Percentiles rank a stretch among this genome's conserved stretches.
Evolutionary conservation across 1,284 basidiomycete species (phyloP).

Genomic region (Hymenochaete sp.): DNA sequence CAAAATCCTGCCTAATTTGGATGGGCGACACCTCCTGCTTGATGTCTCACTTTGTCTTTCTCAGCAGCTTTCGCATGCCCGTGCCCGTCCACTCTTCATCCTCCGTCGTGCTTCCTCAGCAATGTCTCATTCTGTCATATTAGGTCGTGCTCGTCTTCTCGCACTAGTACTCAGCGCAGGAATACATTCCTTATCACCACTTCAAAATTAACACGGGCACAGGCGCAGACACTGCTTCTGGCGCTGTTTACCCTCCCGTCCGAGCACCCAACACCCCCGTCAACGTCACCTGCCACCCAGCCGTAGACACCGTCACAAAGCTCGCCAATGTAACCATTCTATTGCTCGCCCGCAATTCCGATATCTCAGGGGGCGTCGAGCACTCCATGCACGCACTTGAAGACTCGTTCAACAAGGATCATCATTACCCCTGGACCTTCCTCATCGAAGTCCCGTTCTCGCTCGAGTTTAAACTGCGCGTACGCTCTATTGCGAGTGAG

Average conservation of each 20-base stretch:
- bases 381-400: slow-evolving; percentile 26
- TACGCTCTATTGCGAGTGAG: slow-evolving; percentile 25
- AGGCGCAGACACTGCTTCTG: too few relatives aligned
- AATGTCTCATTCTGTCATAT: too few relatives aligned
- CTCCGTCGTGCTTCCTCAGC: too few relatives aligned
- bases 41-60: too few relatives aligned
- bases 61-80: too few relatives aligned
- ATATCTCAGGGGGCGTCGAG: slow-evolving; percentile 30
- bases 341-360: slow-evolving; percentile 35
- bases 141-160: too few relatives aligned
- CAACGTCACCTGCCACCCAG: slow-evolving; percentile 5
- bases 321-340: slow-evolving; percentile 37
- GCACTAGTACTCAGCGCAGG: too few relatives aligned
- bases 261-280: slow-evolving; percentile 3
- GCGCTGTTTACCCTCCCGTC: too few relatives aligned
- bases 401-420: slow-evolving; percentile 19
- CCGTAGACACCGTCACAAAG: slow-evolving; percentile 5
- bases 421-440: slow-evolving; percentile 24
- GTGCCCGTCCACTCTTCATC: too few relatives aligned
- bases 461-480: slow-evolving; percentile 34
- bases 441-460: slow-evolving; percentile 39
- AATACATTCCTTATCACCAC: slow-evolving; percentile 9
- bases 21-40: too few relatives aligned
- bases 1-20: too few relatives aligned
- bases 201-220: slow-evolving; percentile 2